phyloP scores from a whole-genome alignment of 352 stramenopile species.

The Phytophthora ohioensis region DNA sequence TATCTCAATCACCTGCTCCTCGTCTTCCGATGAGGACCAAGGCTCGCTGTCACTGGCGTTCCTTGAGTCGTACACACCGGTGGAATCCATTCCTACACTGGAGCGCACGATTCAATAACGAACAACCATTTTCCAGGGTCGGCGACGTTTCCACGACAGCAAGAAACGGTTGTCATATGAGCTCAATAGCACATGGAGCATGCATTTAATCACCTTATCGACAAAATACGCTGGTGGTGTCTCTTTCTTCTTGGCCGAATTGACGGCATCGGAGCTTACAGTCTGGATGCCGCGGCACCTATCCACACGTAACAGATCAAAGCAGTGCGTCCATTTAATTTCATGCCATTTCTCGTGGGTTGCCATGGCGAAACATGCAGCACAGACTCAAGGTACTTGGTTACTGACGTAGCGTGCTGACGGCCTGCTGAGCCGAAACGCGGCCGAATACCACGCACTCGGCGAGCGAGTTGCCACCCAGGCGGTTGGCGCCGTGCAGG shows the following conservation, averaged over 20 bases:
- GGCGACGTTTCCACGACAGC: constrained; percentile 35
- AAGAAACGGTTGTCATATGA: constrained; percentile 23
- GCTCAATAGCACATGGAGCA: neutral
- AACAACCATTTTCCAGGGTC: constrained; percentile 13
- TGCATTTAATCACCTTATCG: constrained; percentile 14
- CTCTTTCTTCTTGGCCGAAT: neutral
- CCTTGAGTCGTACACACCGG: constrained; percentile 21
- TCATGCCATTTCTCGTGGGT: neutral
- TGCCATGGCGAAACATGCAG: constrained; percentile 7
- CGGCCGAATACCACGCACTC: constrained; percentile 94
- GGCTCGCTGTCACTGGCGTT: constrained; percentile 26
- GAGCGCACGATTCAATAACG: constrained; percentile 24
- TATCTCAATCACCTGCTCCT: constrained; percentile 67
- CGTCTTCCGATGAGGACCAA: constrained; percentile 36
- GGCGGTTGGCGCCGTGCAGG: constrained; percentile 96
- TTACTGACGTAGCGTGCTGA: constrained; percentile 47
- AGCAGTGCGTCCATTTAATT: constrained; percentile 15
- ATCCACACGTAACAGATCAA: constrained; percentile 6
- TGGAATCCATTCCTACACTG: constrained; percentile 33
- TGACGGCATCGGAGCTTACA: constrained; percentile 15
- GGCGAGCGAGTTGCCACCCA: constrained; percentile 93
- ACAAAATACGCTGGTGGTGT: neutral
- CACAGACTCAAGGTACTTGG: constrained; percentile 23
- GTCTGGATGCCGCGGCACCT: constrained; percentile 25
- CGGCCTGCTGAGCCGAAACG: constrained; percentile 68